A percentile compares a stretch with the other conserved stretches of the same genome.
These are phyloP conservation scores for Megacollybia marginata DNA, from an alignment of 768 basidiomycete genomes.

Conservation along the genomic window DNA sequence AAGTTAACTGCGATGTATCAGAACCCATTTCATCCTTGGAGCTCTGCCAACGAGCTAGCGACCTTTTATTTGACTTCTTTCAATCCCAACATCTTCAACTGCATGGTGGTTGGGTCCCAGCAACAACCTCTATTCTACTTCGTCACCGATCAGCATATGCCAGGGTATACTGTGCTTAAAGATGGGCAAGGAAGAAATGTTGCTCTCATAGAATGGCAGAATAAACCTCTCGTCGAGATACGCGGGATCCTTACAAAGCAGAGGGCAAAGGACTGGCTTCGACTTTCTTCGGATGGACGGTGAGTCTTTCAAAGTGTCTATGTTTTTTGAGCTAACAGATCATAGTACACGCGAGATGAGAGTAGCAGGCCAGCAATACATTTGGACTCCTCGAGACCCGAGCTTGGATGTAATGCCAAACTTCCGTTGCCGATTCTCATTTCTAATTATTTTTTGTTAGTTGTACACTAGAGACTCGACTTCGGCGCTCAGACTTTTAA, in stretches of 20 bases:
- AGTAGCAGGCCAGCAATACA: not conserved
- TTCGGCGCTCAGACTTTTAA: constrained; percentile 29
- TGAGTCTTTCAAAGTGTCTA: not conserved
- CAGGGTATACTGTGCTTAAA: not conserved
- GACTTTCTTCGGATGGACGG: not conserved
- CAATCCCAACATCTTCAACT: not conserved
- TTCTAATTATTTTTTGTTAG: constrained; percentile 22
- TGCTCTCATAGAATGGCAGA: not conserved
- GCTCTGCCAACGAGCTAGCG: not conserved
- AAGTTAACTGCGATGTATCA: no score
- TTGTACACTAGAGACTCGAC: constrained; percentile 34
- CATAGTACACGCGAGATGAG: not conserved
- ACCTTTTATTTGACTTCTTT: not conserved
- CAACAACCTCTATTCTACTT: not conserved
- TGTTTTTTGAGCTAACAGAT: not conserved
- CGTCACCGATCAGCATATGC: not conserved
- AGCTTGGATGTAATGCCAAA: not conserved
- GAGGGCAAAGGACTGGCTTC: not conserved
- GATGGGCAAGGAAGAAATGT: not conserved
- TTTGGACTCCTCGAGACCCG: not conserved
- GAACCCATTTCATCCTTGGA: not conserved
- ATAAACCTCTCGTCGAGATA: not conserved
- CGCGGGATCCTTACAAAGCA: not conserved
- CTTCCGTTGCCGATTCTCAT: not conserved
- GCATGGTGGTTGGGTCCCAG: not conserved